phyloP scores from a whole-genome alignment of 768 basidiomycete species.

The Tylopilus sp. region DNA sequence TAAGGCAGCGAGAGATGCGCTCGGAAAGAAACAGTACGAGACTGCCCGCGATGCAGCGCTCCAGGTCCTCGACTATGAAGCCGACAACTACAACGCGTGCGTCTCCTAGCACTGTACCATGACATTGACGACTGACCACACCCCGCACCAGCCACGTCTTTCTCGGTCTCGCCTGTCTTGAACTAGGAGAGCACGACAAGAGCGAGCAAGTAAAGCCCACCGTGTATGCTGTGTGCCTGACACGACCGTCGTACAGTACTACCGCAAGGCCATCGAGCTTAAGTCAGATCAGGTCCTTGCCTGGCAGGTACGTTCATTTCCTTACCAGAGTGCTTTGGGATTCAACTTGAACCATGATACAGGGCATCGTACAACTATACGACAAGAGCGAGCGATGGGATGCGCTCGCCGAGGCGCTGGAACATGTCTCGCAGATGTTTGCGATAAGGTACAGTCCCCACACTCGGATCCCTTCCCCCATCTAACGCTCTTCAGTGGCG shows the following conservation, averaged over 20 bases:
- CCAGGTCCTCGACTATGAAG: slow-evolving; percentile 69
- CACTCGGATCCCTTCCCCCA: not conserved
- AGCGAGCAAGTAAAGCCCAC: slow-evolving; percentile 77
- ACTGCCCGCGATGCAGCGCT: slow-evolving; percentile 63
- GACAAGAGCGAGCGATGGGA: slow-evolving; percentile 62
- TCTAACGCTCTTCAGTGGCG: slow-evolving; percentile 56
- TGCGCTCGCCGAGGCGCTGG: slow-evolving; percentile 49
- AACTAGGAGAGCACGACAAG: slow-evolving; percentile 63
- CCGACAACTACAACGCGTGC: slow-evolving; percentile 85
- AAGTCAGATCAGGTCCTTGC: slow-evolving; percentile 72
- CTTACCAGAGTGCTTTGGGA: not conserved
- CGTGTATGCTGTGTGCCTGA: slow-evolving; percentile 11
- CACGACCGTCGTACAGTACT: slow-evolving; percentile 48
- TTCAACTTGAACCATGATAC: slow-evolving; percentile 2
- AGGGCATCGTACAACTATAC: slow-evolving; percentile 76
- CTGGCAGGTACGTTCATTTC: slow-evolving; percentile 62
- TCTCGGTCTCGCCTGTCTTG: slow-evolving; percentile 73
- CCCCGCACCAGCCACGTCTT: slow-evolving; percentile 69
- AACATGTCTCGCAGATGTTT: slow-evolving; percentile 56
- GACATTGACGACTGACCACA: not conserved
- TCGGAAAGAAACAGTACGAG: slow-evolving; percentile 72
- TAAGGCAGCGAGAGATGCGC: slow-evolving; percentile 72
- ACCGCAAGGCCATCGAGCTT: slow-evolving; percentile 70
- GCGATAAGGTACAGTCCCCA: slow-evolving; percentile 47
- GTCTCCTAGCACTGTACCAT: slow-evolving; percentile 26